Base-by-base conservation (phyloP, 2,329 filamentous ascomycete species). In the Rhexocercosporidium sp. region DNA sequence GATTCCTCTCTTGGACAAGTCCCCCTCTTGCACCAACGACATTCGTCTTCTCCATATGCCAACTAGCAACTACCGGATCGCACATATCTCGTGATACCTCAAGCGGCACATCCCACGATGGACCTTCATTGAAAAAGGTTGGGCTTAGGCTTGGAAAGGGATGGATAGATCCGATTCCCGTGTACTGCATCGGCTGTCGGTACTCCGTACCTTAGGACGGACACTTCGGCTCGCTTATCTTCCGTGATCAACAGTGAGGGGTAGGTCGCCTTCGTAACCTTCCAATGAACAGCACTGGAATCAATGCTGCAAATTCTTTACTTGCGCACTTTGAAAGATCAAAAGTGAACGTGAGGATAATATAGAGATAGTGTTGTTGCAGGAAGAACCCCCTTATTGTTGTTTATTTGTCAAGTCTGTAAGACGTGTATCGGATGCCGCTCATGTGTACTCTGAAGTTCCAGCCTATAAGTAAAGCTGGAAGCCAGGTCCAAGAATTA, bases 211-310 rank as follows among this genome's bases (percentile, higher is more conserved):
- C 39, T 11, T 46, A 46, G 44, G 4, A 16, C 51, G 27, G 27
- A 22, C 16, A 37, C 1, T 31, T 37, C 51, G 29, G 51, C 51
- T 56, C 51, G 51, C 51, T 37, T 56, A 16, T 56, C 11, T 34
- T 56, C 51, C 29, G 51, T 20, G 51, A 56, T 56, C 31, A 56
- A 56, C 51, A 39, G 31, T 20, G 51, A 56, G 51, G 51, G 51
- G 51, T 56, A 56, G 18, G 9, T n/a, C 14, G 3, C 18, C 29
- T 37, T 25, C 44, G 9, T n/a, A 27, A 12, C 18, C 29, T 37
- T 25, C 44, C 44, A n/a, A 20, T 8, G 9, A n/a, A 9, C 7
- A 46, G 9, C 44, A 20, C 3, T 4, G 39, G 14, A 5, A 44
- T 14, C 7, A 39, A 41, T 14, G 12, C 5, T 41, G 11, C 5